Percentiles rank a stretch among this genome's conserved stretches.
phyloP scores from a whole-genome alignment of 2,329 filamentous ascomycete species.

The Metarhizium album region DNA sequence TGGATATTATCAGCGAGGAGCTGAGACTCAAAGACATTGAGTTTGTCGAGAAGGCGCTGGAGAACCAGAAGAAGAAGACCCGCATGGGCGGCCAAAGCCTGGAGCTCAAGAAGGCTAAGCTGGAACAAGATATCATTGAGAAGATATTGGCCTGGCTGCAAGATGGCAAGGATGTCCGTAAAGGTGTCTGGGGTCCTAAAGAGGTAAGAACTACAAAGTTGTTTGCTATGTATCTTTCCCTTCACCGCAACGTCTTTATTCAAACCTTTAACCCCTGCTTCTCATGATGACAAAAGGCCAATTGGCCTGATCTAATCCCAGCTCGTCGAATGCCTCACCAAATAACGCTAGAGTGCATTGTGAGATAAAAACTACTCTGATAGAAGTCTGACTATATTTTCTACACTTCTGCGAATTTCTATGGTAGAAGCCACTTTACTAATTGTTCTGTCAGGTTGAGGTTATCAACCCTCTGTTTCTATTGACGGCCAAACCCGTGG shows the following conservation, averaged over 20 bases:
- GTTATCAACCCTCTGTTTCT: constrained; percentile 95
- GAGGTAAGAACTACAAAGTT: constrained; percentile 58
- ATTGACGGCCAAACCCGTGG: constrained; percentile 90
- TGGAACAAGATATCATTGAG: constrained; percentile 88
- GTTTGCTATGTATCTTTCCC: constrained; percentile 11
- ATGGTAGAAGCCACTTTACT: constrained; percentile 8
- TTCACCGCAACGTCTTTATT: background rate
- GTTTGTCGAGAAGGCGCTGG: constrained; percentile 91
- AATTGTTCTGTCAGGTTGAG: constrained; percentile 58
- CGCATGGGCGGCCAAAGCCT: constrained; percentile 86
- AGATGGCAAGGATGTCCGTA: constrained; percentile 85
- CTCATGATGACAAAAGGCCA: constrained; percentile 97
- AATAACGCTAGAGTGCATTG: constrained; percentile 63
- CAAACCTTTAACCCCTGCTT: constrained; percentile 17
- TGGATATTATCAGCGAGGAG: constrained; percentile 95
- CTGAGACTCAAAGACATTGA: constrained; percentile 97
- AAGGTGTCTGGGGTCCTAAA: constrained; percentile 81
- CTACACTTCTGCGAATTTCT: constrained; percentile 4
- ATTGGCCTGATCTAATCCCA: constrained; percentile 94
- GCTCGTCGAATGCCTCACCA: constrained; percentile 91
- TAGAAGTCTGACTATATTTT: constrained; percentile 14
- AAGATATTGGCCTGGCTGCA: constrained; percentile 77
- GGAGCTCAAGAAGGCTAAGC: constrained; percentile 94
- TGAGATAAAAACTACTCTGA: constrained; percentile 85
- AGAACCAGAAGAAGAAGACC: constrained; percentile 88